Conservation (phyloP, 1,284 basidiomycete species). For the Heliocybe sulcata region DNA sequence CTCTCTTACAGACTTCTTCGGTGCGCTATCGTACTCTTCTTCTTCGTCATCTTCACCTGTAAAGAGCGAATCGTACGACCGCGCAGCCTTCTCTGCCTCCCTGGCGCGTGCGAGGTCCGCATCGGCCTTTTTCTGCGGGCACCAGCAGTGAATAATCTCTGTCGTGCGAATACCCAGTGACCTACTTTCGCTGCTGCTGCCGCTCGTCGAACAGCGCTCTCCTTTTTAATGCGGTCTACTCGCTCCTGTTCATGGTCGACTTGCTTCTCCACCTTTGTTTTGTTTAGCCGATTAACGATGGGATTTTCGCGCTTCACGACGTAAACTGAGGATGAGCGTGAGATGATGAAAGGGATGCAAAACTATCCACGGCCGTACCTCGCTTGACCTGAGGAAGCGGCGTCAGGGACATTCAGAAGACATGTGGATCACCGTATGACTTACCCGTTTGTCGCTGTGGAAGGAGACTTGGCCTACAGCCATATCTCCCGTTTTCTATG, state of each 20-base stretch:
- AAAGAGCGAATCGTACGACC: slow-evolving; percentile 71
- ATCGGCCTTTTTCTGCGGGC: slow-evolving; percentile 61
- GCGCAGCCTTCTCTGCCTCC: slow-evolving; percentile 71
- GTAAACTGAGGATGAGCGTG: slow-evolving; percentile 44
- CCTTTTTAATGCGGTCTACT: slow-evolving; percentile 75
- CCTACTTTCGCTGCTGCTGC: slow-evolving; percentile 57
- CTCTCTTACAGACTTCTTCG: slow-evolving; percentile 21
- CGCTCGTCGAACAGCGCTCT: slow-evolving; percentile 60
- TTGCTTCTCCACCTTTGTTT: slow-evolving; percentile 80
- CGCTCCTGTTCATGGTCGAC: slow-evolving; percentile 91
- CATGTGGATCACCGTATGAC: slow-evolving; percentile 9
- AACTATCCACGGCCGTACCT: slow-evolving; percentile 34
- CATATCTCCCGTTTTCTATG: slow-evolving; percentile 93
- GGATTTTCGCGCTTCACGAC: slow-evolving; percentile 79
- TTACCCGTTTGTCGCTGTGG: slow-evolving; percentile 80
- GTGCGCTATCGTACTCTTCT: slow-evolving; percentile 36
- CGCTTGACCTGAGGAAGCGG: slow-evolving; percentile 62
- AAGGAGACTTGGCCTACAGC: slow-evolving; percentile 94
- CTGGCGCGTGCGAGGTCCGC: slow-evolving; percentile 55
- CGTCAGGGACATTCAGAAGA: not conserved
- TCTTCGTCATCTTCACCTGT: slow-evolving; percentile 22
- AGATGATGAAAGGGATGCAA: not conserved
- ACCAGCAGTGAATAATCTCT: not conserved
- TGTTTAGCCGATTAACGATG: slow-evolving; percentile 92
- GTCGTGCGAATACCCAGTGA: not conserved